Evolutionary conservation across 148 eudicot genomes (phyloP), one percentile per base, ranked within the genome.

Genomic region (Rhododendron henanense): DNA sequence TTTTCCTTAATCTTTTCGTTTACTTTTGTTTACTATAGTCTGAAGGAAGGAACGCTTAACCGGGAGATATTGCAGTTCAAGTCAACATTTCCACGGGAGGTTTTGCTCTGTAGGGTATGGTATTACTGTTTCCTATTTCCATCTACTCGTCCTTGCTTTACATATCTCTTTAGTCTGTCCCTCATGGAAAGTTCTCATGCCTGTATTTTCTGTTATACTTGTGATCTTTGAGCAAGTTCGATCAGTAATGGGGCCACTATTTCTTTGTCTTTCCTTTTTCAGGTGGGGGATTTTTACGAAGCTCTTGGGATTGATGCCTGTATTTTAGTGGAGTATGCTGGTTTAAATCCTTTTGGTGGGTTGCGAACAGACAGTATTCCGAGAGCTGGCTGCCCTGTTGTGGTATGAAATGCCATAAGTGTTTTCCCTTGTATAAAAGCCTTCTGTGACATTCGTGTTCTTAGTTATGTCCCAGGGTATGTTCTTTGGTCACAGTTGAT

Each of bases 201-300:
- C 86, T 85, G 57, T 13, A 5, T 18, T 16, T 53, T 57, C 7
- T 50, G 25, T 25, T 78, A 10, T 79, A 21, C 51, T 57, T 16
- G 45, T 31, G n/a, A 44, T 75, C 35, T 55, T 73, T 81, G 25
- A 53, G 78, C 79, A 57, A 41, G 41, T 50, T 75, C 74, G 50
- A 85, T 75, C 15, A 39, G 35, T 19, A 79, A 67, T 25, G 31
- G 71, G 55, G 28, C 25, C 31, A 3, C 50, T 50, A 33, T 33
- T 81, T 81, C 78, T 67, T 57, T 51, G 33, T 79, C 83, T 61
- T 76, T 79, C 87, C 44, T 39, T 1, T 89, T 81, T 57, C 82
- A 97, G 99, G 98, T 97, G 79, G 98, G 99, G 25, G 99, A 97
- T 33, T 97, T 97, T 84, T 97, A 97, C 82, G 99, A 97, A 91